Evolutionary conservation across 164 flowering plant species (phyloP).

Genomic region (Vitis labrusca): DNA sequence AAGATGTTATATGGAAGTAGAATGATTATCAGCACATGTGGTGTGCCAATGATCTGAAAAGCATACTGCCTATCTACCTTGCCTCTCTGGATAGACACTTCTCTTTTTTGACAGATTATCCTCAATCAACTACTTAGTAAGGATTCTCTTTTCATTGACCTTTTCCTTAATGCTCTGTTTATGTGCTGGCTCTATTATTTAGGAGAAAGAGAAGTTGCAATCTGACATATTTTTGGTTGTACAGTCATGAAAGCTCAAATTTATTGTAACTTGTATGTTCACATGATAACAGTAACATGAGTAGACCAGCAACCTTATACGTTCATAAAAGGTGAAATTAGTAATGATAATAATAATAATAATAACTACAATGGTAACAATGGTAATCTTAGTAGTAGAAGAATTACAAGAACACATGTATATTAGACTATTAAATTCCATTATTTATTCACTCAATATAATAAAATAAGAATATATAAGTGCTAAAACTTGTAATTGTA

Average conservation of each 20-base stretch:
- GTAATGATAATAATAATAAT: too few species aligned
- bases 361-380: too few species aligned
- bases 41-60: neutral
- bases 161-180: neutral
- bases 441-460: neutral
- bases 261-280: too few species aligned
- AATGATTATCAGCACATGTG: too few species aligned
- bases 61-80: neutral
- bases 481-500: neutral
- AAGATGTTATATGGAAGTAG: too few species aligned
- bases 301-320: too few species aligned
- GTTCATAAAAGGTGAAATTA: too few species aligned
- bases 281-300: too few species aligned
- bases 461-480: neutral
- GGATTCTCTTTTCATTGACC: neutral
- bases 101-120: neutral
- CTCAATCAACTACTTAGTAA: neutral
- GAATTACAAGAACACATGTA: neutral
- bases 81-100: too few species aligned
- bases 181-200: neutral
- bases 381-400: too few species aligned
- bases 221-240: neutral
- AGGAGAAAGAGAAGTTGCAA: neutral
- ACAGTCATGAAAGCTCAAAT: neutral
- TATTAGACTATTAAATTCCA: neutral